These are phyloP conservation scores for Ceratocystiopsis minuta DNA, from an alignment of 2,329 filamentous ascomycete genomes.

Conservation along the genomic window DNA sequence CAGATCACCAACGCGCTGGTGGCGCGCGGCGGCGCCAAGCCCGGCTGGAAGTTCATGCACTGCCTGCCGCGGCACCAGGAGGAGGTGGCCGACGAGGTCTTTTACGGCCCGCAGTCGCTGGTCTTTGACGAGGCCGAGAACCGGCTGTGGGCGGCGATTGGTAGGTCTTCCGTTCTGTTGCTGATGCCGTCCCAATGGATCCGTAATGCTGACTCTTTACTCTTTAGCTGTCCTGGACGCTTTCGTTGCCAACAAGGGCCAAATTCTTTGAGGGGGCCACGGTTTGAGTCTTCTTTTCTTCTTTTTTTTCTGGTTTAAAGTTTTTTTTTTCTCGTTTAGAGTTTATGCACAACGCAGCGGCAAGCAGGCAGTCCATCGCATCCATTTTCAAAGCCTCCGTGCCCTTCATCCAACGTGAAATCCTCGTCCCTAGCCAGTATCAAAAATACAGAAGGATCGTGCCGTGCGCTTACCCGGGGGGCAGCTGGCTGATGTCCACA, in stretches of 20 bases:
- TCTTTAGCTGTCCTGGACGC: slow-evolving; percentile 60
- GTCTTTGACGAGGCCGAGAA: slow-evolving; percentile 95
- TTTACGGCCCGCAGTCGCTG: slow-evolving; percentile 68
- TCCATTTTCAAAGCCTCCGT: too few species aligned
- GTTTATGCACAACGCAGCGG: too few species aligned
- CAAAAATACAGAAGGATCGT: not conserved
- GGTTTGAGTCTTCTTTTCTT: too few species aligned
- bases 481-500: slow-evolving; percentile 84
- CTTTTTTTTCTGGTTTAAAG: too few species aligned
- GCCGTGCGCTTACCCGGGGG: slow-evolving; percentile 50
- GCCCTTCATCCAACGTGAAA: too few species aligned
- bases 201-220: not conserved
- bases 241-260: slow-evolving; percentile 89
- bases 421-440: too few species aligned
- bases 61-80: slow-evolving; percentile 83
- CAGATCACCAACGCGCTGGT: slow-evolving; percentile 82
- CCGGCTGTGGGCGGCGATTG: slow-evolving; percentile 73
- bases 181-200: not conserved
- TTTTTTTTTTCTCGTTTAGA: too few species aligned
- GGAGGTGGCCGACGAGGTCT: slow-evolving; percentile 88
- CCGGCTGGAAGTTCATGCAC: slow-evolving; percentile 96
- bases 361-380: too few species aligned
- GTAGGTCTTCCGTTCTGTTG: too few species aligned
- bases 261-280: slow-evolving; percentile 29
- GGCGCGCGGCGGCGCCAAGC: slow-evolving; percentile 66